phyloP scores from a whole-genome alignment of 805 yeast genomes.

The Starmerella asiatica region DNA sequence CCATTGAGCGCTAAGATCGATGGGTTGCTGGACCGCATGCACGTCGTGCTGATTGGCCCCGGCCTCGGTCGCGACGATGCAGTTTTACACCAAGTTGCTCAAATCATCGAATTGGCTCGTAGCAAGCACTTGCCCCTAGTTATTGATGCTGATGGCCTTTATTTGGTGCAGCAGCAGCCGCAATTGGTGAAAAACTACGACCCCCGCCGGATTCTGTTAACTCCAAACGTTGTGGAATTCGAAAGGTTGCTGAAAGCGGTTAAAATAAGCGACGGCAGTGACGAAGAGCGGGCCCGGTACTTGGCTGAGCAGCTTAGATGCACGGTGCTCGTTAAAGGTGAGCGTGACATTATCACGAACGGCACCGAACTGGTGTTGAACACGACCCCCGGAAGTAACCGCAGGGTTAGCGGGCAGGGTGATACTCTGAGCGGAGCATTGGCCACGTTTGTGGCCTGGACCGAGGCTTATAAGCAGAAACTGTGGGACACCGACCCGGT shows the following conservation, averaged over 20 bases:
- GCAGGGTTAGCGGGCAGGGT: constrained; percentile 94
- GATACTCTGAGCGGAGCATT: constrained; percentile 79
- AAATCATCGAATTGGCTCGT: constrained; percentile 44
- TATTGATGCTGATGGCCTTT: constrained; percentile 84
- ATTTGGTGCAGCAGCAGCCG: constrained; percentile 39
- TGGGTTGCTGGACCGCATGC: constrained; percentile 52
- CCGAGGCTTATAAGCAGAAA: constrained; percentile 43
- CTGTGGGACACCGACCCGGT: constrained; percentile 42
- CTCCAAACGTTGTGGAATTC: constrained; percentile 86
- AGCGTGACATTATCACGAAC: constrained; percentile 46
- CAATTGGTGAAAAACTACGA: constrained; percentile 36
- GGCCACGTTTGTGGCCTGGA: constrained; percentile 77
- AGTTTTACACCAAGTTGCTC: constrained; percentile 49
- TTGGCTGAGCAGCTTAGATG: constrained; percentile 42
- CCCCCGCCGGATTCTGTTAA: constrained; percentile 51
- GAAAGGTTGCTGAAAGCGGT: constrained; percentile 46
- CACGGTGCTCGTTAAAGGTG: constrained; percentile 64
- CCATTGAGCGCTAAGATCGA: constrained; percentile 20
- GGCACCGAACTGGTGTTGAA: constrained; percentile 34
- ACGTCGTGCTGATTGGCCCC: constrained; percentile 80
- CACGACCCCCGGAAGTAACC: constrained; percentile 47
- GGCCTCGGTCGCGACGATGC: constrained; percentile 76
- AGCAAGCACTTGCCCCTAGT: constrained; percentile 53
- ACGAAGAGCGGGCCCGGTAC: constrained; percentile 26
- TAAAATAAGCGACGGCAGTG: constrained; percentile 19